Evolutionary conservation across 495 filamentous ascomycete genomes (phyloP).

Genomic region (Ramalina intermedia): DNA sequence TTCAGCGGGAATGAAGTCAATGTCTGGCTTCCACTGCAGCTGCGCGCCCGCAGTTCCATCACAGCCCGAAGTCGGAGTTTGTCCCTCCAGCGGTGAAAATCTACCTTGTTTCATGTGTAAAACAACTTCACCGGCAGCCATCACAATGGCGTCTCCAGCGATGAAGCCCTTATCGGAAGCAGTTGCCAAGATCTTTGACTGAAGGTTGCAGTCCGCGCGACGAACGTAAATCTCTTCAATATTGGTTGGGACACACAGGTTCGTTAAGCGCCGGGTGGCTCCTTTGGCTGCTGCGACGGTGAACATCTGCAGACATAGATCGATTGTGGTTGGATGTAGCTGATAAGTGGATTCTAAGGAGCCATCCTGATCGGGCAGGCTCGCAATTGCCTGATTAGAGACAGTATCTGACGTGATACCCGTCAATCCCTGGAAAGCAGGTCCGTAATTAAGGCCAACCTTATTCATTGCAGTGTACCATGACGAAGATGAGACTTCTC

Average conservation of each 20-base stretch:
- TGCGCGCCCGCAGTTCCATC: constrained; percentile 10
- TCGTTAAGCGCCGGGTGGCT: background rate
- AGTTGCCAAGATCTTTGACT: background rate
- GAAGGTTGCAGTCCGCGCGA: background rate
- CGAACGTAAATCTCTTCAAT: constrained; percentile 4
- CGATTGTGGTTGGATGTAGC: constrained; percentile 2
- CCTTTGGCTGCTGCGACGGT: background rate
- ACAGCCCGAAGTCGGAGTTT: constrained; percentile 6
- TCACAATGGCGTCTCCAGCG: background rate
- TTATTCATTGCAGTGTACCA: background rate
- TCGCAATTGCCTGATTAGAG: constrained; percentile 26
- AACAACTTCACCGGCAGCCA: background rate
- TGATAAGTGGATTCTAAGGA: background rate
- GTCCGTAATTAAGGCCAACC: constrained; percentile 6
- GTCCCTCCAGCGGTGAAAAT: constrained; percentile 3
- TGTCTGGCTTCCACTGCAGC: constrained; percentile 17
- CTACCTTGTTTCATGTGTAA: background rate
- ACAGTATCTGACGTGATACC: constrained; percentile 21
- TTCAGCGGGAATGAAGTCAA: constrained; percentile 15
- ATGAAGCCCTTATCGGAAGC: background rate
- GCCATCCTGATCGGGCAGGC: background rate
- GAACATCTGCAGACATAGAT: background rate
- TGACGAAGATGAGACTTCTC: background rate
- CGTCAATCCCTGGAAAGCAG: constrained; percentile 10
- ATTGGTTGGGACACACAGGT: background rate